Percentiles rank a stretch among this genome's conserved stretches.
Evolutionary conservation across 164 flowering plant genomes (phyloP).

Genomic region (Piper longum): DNA sequence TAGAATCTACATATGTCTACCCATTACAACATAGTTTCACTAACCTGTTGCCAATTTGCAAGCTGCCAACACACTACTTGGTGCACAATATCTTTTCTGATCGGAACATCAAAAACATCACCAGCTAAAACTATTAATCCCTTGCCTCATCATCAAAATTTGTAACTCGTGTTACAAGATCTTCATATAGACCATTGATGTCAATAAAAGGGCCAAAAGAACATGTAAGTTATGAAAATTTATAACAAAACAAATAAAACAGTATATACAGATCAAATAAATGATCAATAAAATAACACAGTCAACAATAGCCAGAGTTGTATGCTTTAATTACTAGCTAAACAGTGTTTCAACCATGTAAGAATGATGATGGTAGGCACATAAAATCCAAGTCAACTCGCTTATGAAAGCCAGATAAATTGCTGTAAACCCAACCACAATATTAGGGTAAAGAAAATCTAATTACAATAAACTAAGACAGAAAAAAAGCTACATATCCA

Average conservation of each 20-base stretch:
- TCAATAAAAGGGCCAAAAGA: neutral
- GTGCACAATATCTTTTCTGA: slow-evolving; percentile 87
- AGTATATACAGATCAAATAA: neutral
- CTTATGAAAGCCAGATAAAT: no score
- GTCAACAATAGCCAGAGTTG: neutral
- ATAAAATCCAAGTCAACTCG: neutral
- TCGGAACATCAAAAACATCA: slow-evolving; percentile 93
- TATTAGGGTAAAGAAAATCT: no score
- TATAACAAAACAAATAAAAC: no score
- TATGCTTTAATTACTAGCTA: neutral
- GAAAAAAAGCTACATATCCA: neutral
- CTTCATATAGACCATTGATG: slow-evolving; percentile 54
- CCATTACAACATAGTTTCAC: neutral
- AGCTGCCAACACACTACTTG: slow-evolving; percentile 96
- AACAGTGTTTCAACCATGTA: neutral
- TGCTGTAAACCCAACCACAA: no score
- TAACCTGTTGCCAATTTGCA: slow-evolving; percentile 87
- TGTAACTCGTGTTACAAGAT: slow-evolving; percentile 69
- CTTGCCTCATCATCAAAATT: slow-evolving; percentile 73
- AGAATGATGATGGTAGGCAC: no score
- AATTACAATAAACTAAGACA: no score
- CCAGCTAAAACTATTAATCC: slow-evolving; percentile 85
- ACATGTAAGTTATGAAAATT: no score
- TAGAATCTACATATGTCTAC: neutral
- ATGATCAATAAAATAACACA: neutral